Conservation (phyloP, 176 grass and related monocot species). For the Bothriochloa decipiens region DNA sequence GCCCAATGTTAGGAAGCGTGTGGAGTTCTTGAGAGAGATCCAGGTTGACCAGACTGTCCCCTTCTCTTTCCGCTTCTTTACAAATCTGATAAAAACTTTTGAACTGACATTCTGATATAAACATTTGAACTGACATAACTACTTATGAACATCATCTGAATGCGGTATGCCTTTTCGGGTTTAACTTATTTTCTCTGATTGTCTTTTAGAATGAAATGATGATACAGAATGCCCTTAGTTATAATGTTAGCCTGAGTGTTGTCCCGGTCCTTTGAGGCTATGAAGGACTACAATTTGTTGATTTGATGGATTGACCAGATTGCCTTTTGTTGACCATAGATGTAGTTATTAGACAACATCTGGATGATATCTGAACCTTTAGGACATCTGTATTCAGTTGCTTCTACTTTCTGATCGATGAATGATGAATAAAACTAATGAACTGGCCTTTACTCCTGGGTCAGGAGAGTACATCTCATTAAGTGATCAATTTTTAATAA, state of each 20-base stretch:
- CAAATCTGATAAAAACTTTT: background rate
- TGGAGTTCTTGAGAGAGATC: slow-evolving; percentile 67
- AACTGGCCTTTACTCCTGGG: background rate
- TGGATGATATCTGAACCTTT: slow-evolving; percentile 1
- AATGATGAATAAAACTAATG: background rate
- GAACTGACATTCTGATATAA: no score
- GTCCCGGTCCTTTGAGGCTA: no score
- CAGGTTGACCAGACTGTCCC: slow-evolving; percentile 48
- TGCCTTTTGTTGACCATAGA: background rate
- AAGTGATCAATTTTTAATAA: background rate
- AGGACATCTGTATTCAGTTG: background rate
- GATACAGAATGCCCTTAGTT: background rate
- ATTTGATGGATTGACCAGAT: background rate
- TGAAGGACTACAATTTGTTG: background rate
- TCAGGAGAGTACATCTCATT: background rate
- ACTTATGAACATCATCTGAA: background rate
- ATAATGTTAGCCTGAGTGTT: background rate
- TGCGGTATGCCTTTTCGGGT: background rate
- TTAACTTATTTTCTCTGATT: background rate
- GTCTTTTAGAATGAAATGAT: background rate
- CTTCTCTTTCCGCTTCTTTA: background rate
- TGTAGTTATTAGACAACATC: background rate
- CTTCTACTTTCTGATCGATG: background rate
- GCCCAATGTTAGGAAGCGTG: slow-evolving; percentile 78
- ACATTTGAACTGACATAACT: background rate